Evolutionary conservation across 768 basidiomycete species (phyloP), one percentile per base, ranked within the genome.

Genomic region (Lactarius evosmus): DNA sequence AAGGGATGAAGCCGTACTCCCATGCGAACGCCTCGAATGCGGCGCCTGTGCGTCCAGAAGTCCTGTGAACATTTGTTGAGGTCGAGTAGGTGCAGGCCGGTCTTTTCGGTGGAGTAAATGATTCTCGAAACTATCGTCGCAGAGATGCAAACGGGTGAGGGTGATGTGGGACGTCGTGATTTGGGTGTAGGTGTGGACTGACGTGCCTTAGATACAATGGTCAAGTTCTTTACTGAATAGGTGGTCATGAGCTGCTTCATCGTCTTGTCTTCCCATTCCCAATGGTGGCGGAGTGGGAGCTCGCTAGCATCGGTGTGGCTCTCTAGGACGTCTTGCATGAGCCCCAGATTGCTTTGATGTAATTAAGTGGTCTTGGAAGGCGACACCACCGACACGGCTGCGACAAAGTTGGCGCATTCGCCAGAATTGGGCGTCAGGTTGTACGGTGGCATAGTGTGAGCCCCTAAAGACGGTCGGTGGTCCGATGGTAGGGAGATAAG

Each of bases 311-410:
- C 78, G 0, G 95, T 91, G 65, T 98, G 96, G 56, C 87, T n/a
- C 40, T 79, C 70, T 0, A 69, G 56, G 2, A 72, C 70, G 2
- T 76, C 79, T 16, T 72, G 66, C 46, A 82, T 71, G 12, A 80
- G 76, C 0, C 96, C 96, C 2, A 98, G 92, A 87, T 69, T 98
- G 97, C 73, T 99, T 98, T 1, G 95, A 97, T 0, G 94, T 93
- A 59, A 98, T 81, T 17, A 98, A 71, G n/a, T n/a, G 14, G 98
- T 77, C 68, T 90, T 85, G 7, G 78, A n/a, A 76, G n/a, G n/a
- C n/a, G n/a, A n/a, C n/a, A n/a, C n/a, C 0, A 86, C 82, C 0
- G 89, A 87, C 19, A 98, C 81, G 0, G 95, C 89, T 0, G 88
- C 88, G 70, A 98, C 87, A 76, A 75, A 98, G n/a, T n/a, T n/a